Base-by-base conservation (phyloP, 2,329 filamentous ascomycete genomes). In the Penicillium vulpinum region DNA sequence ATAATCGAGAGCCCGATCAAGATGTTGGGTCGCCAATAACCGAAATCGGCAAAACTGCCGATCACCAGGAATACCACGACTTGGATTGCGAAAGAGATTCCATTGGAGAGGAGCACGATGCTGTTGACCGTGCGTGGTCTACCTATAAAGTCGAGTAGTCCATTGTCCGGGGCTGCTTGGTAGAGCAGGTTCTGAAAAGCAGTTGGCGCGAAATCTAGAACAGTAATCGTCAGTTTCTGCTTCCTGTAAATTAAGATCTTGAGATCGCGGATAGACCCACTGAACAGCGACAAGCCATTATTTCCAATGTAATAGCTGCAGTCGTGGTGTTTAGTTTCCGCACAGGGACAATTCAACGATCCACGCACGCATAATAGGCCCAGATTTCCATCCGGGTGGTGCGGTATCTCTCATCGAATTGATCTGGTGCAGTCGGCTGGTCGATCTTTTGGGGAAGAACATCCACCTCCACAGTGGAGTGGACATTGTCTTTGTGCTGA, bases 61-160 rank as follows among this genome's bases (percentile, higher is more conserved):
- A 81, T 72, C 1, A 78, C 57, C 8, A 81, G 62, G 58, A 81
- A 80, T 8, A 80, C 67, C 16, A 83, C 78, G 28, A 85, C 81
- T 67, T 89, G 87, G 35, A 88, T 81, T 2, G 86, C 85, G 67
- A 90, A 90, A 16, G 82, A 85, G 54, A 89, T 84, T 51, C 87
- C 87, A 65, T 89, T 89, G 68, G 80, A 80, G 0, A 88, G 76
- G 8, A 89, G 75, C 4, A 89, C 84, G 52, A 89, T 85, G 56
- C 82, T 85, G 69, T 87, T 86, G 64, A 87, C 82, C n/a, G 83
- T 83, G 52, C 85, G 80, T 24, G 78, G 71, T 36, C 75, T 75
- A 15, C 86, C 85, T 1, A 81, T 80, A 58, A 88, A 88, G 2
- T 66, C 63, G 22, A 88, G 71, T 1, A 81, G 75, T 2, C 77